A percentile compares a stretch with the other conserved stretches of the same genome.
Evolutionary conservation across 148 eudicot species (phyloP).

Genomic region (Vaccinium corymbosum): DNA sequence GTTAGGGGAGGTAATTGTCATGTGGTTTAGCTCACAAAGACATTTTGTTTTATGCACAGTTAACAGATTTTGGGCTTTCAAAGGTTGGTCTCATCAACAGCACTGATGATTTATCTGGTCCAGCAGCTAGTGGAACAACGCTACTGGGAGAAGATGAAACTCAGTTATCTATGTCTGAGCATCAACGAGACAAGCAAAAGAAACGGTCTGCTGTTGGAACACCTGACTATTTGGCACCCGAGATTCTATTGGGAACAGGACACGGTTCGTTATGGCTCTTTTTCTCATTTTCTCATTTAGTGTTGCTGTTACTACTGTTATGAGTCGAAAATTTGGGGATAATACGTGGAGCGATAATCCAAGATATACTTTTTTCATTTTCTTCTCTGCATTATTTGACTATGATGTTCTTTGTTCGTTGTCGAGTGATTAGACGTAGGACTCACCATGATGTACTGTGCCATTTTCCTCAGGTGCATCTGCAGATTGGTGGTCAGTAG

Average conservation of each 20-base stretch:
- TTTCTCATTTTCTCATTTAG: background rate
- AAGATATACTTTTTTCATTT: background rate
- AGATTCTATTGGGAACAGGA: constrained; percentile 96
- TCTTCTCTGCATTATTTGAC: background rate
- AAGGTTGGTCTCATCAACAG: constrained; percentile 99
- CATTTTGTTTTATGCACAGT: constrained; percentile 42
- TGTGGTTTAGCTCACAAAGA: background rate
- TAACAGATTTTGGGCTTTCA: constrained; percentile 98
- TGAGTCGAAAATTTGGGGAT: background rate
- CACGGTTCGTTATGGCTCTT: constrained; percentile 63
- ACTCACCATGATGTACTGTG: constrained; percentile 1
- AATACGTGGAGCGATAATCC: background rate
- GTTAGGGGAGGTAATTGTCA: background rate
- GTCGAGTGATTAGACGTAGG: background rate
- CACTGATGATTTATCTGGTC: constrained; percentile 96
- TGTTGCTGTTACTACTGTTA: constrained; percentile 9
- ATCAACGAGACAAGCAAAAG: constrained; percentile 69
- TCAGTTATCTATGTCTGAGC: constrained; percentile 56
- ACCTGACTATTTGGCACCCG: constrained; percentile 99
- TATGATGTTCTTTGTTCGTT: background rate
- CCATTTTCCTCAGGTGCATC: constrained; percentile 56
- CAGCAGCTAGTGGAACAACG: constrained; percentile 69
- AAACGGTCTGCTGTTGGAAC: constrained; percentile 99
- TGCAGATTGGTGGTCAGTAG: constrained; percentile 99
- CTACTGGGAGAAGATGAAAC: constrained; percentile 66